Evolutionary conservation across 2,329 filamentous ascomycete species (phyloP).

Genomic region (Juglanconis juglandina): DNA sequence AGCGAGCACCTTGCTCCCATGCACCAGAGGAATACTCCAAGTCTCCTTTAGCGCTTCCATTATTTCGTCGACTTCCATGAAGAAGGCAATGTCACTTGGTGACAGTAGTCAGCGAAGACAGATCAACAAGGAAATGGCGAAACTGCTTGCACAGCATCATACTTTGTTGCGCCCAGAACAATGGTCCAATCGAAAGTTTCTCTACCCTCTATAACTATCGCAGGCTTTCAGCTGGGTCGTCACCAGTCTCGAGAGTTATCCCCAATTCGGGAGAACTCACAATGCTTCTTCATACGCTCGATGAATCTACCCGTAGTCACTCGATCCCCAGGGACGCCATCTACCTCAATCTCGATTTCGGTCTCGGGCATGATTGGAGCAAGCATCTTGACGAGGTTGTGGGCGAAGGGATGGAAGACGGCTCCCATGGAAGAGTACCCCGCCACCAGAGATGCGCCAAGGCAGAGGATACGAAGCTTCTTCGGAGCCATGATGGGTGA

Average conservation of each 20-base stretch:
- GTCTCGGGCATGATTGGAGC: conserved; percentile 4
- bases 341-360: conserved; percentile 14
- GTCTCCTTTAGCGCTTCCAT: conserved; percentile 45
- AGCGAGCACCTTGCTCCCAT: conserved; percentile 55
- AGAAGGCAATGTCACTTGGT: conserved; percentile 46
- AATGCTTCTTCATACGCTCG: conserved; percentile 24
- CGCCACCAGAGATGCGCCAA: conserved; percentile 12
- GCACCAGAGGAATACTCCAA: conserved; percentile 49
- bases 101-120: conserved; percentile 28
- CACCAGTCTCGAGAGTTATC: too few species aligned
- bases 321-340: conserved; percentile 27
- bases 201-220: conserved; percentile 9
- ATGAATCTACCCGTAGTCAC: conserved; percentile 23
- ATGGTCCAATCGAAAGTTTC: conserved; percentile 56
- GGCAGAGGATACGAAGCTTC: conserved; percentile 10
- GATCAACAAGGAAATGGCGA: background rate
- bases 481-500: background rate
- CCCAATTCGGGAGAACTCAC: conserved; percentile 16
- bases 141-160: background rate
- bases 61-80: conserved; percentile 37
- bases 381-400: conserved; percentile 10
- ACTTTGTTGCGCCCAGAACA: conserved; percentile 62
- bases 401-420: conserved; percentile 10
- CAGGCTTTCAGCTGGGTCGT: too few species aligned
- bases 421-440: conserved; percentile 9